Evolutionary conservation across 768 basidiomycete genomes (phyloP), one percentile per base, ranked within the genome.

Genomic region (Leccinellum rugosiceps): DNA sequence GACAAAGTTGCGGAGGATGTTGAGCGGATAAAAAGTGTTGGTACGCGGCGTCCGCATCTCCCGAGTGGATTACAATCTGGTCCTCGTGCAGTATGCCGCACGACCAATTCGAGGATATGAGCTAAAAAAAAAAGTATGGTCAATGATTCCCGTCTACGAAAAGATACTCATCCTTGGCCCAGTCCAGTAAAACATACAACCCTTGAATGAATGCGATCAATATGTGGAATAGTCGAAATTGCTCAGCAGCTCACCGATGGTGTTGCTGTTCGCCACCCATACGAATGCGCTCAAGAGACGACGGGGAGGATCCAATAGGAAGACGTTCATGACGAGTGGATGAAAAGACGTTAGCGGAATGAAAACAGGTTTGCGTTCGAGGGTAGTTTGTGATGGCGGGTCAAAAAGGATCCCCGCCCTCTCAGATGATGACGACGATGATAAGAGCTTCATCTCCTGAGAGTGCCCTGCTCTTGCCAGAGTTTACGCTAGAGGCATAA

Each of bases 241-340:
- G 21, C 28, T 35, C 6, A 11, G n/a, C 10, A 13, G 21, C 70
- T 61, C 52, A 71, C 70, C 70, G 21, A 72, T 72, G 10, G 70
- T 72, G 38, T 73, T 72, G 28, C 69, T 73, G 25, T 72, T 74
- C 17, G 83, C 75, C 8, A 85, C 76, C 83, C 83, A 88, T n/a
- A 89, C 80, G 59, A 88, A 89, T 4, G 85, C 86, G 10, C 84
- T 83, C 43, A 88, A 65, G 19, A 89, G 70, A 43, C 84, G 74
- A 45, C 78, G 76, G 5, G 80, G 75, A 0, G 87, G 86, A 63
- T 89, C 87, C 30, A 90, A 78, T 23, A 90, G 75, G 65, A 89
- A 90, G 28, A 90, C 83, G 62, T 88, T 88, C 85, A 89, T 87
- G 13, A 89, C 87, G 14, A 85, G 80, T 0, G 84, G 86, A 59